Evolutionary conservation across 2,329 filamentous ascomycete genomes (phyloP).

Genomic region (Alternaria triticimaculans): DNA sequence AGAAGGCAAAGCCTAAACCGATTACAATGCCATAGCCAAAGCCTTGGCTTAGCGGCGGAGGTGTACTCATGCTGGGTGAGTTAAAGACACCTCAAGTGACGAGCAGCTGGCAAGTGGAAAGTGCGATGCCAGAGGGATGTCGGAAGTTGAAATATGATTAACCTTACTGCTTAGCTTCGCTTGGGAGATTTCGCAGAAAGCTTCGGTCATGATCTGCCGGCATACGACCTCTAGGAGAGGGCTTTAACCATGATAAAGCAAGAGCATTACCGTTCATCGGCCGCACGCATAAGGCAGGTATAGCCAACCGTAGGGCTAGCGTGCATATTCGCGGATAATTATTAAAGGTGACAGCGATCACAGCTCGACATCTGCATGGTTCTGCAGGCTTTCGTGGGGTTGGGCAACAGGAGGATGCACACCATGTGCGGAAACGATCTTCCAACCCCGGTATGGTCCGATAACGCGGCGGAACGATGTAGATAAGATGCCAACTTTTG

Average conservation of each 20-base stretch:
- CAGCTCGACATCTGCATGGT: constrained; percentile 17
- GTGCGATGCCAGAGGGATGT: not conserved
- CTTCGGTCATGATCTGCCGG: not conserved
- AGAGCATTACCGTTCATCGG: constrained; percentile 1
- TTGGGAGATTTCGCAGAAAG: not conserved
- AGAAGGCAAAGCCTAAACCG: constrained; percentile 75
- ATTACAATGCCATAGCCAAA: constrained; percentile 81
- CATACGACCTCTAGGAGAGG: not conserved
- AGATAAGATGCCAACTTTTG: constrained; percentile 31
- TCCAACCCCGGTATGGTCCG: constrained; percentile 1
- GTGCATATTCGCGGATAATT: not conserved
- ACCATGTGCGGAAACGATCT: constrained; percentile 20
- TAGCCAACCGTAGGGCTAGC: constrained; percentile 9
- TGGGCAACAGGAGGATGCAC: constrained; percentile 1
- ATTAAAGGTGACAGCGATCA: constrained; percentile 4
- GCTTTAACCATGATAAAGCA: constrained; percentile 18
- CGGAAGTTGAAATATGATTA: not conserved
- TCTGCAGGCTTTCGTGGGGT: constrained; percentile 8
- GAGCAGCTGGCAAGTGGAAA: not conserved
- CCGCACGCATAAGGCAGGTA: constrained; percentile 9
- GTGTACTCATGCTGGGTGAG: constrained; percentile 1
- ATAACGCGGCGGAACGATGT: constrained; percentile 13
- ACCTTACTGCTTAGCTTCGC: not conserved
- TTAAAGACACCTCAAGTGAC: not conserved
- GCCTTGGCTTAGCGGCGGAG: constrained; percentile 59